A percentile compares a stretch with the other conserved stretches of the same genome.
phyloP scores from a whole-genome alignment of 2,329 filamentous ascomycete genomes.

The Botrytis fabae region DNA sequence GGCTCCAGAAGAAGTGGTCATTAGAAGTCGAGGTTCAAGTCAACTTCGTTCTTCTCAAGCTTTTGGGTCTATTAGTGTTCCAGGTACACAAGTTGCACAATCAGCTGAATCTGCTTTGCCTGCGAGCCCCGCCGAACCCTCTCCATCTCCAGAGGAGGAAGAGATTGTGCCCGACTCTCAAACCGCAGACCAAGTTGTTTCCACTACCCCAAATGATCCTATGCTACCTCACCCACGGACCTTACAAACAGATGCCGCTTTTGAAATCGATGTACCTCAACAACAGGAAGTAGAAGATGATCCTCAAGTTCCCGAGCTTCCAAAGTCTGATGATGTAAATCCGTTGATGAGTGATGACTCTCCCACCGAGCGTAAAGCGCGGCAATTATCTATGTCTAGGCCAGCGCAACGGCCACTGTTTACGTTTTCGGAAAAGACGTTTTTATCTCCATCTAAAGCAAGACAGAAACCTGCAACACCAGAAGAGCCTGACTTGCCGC shows the following conservation, averaged over 20 bases:
- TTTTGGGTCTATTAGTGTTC: conserved; percentile 20
- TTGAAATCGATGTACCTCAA: conserved; percentile 1
- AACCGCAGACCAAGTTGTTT: background rate
- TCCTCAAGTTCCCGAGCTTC: background rate
- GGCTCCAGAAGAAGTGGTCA: conserved; percentile 9
- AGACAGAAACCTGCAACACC: conserved; percentile 19
- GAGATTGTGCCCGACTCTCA: background rate
- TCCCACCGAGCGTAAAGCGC: conserved; percentile 18
- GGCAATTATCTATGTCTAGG: conserved; percentile 16
- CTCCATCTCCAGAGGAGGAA: conserved; percentile 13
- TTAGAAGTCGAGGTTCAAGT: conserved; percentile 16
- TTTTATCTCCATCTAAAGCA: background rate
- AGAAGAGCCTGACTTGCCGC: conserved; percentile 66
- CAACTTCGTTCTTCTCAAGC: conserved; percentile 9
- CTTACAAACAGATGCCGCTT: background rate
- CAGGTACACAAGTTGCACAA: background rate
- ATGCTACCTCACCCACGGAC: background rate
- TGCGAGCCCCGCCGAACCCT: background rate
- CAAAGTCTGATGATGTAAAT: conserved; percentile 1
- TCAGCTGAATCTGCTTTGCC: background rate
- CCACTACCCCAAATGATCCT: conserved; percentile 15
- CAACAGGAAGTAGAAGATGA: background rate
- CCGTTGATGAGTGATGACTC: conserved; percentile 21
- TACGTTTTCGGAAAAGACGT: background rate
- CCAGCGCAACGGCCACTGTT: conserved; percentile 13